Evolutionary conservation across 2,329 filamentous ascomycete species (phyloP).

Genomic region (Fusarium sp.): DNA sequence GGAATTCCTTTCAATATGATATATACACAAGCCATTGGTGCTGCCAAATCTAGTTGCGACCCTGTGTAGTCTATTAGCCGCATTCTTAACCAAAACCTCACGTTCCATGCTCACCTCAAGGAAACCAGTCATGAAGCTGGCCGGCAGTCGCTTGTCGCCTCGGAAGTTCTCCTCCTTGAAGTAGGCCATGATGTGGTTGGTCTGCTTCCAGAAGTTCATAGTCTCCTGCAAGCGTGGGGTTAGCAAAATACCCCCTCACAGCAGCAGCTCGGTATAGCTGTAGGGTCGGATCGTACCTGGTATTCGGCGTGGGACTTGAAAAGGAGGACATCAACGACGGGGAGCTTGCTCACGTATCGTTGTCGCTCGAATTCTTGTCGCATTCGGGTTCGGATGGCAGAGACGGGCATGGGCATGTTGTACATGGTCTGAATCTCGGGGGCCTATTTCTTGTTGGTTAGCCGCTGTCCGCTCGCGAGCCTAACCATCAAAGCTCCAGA

Average conservation of each 20-base stretch:
- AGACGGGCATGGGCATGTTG: conserved; percentile 87
- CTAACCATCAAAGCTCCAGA: neutral
- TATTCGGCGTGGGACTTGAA: conserved; percentile 93
- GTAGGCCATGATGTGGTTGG: conserved; percentile 95
- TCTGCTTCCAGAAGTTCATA: conserved; percentile 99
- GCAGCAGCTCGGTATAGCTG: conserved; percentile 66
- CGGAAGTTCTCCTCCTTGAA: conserved; percentile 86
- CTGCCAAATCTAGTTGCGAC: conserved; percentile 63
- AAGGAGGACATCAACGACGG: conserved; percentile 87
- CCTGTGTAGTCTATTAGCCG: conserved; percentile 52
- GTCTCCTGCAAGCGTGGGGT: conserved; percentile 75
- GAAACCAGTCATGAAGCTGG: conserved; percentile 93
- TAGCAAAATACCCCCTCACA: conserved; percentile 14
- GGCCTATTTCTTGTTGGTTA: conserved; percentile 67
- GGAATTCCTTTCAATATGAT: conserved; percentile 49
- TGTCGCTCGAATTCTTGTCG: conserved; percentile 97
- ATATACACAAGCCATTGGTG: conserved; percentile 51
- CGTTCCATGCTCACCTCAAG: conserved; percentile 76
- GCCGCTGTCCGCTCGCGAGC: conserved; percentile 2
- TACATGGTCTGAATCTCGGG: conserved; percentile 99
- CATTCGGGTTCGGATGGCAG: conserved; percentile 89
- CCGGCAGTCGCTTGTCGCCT: conserved; percentile 81
- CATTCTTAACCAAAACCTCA: neutral
- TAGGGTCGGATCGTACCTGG: conserved; percentile 70
- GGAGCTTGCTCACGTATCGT: conserved; percentile 89